phyloP scores from a whole-genome alignment of 1,139 yeast species.

The Taphrina populina region DNA sequence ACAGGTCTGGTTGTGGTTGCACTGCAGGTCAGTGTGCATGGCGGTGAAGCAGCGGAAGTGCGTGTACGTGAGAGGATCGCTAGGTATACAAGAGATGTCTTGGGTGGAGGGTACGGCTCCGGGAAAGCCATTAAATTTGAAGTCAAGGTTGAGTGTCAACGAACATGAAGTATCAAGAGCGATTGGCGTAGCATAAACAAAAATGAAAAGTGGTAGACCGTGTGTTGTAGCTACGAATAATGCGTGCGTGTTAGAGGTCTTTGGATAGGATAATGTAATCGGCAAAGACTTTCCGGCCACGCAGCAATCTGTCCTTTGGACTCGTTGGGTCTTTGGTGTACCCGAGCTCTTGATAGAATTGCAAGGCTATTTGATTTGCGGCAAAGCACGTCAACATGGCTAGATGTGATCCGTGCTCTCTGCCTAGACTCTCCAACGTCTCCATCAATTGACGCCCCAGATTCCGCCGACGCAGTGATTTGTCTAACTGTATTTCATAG shows the following conservation, averaged over 20 bases:
- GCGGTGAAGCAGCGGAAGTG: slow-evolving; percentile 28
- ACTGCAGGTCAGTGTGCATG: slow-evolving; percentile 20
- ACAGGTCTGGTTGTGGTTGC: slow-evolving; percentile 21
- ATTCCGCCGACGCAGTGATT: background rate
- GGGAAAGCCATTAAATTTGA: slow-evolving; percentile 22
- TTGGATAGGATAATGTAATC: slow-evolving; percentile 11
- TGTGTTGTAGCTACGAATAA: too few relatives aligned
- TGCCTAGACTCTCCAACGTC: background rate
- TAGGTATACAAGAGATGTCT: slow-evolving; percentile 20
- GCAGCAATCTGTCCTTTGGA: background rate
- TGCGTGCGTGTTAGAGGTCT: background rate
- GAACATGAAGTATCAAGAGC: slow-evolving; percentile 4
- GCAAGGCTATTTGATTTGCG: slow-evolving; percentile 1
- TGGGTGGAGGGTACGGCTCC: slow-evolving; percentile 33
- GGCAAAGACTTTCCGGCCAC: slow-evolving; percentile 19
- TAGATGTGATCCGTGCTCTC: background rate
- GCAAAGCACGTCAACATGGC: slow-evolving; percentile 17
- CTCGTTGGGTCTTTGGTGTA: background rate
- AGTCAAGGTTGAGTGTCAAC: slow-evolving; percentile 28
- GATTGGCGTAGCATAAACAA: background rate
- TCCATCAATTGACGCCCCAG: slow-evolving; percentile 6
- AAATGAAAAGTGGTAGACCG: too few relatives aligned
- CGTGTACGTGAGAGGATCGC: slow-evolving; percentile 29
- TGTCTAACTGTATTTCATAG: slow-evolving; percentile 4
- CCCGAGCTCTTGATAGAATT: background rate